Percentiles rank a stretch among this genome's conserved stretches.
These are phyloP conservation scores for Tetrapyrgos nigripes DNA, from an alignment of 1,284 basidiomycete species.

Conservation along the genomic window DNA sequence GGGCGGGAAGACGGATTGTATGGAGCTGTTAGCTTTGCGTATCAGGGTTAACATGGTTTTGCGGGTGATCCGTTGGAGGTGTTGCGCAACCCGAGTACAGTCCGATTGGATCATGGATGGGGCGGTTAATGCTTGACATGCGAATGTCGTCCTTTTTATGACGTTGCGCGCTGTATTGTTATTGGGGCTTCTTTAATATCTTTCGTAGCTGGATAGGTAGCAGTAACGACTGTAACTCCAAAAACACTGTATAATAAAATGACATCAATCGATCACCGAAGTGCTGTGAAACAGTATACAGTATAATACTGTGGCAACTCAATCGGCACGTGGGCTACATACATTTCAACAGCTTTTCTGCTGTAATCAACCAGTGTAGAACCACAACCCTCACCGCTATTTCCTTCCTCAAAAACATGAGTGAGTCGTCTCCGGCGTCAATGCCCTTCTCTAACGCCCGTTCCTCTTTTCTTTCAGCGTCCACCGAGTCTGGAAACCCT, in stretches of 20 bases:
- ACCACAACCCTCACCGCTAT: neutral
- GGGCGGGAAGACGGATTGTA: conserved; percentile 93
- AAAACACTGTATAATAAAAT: no score
- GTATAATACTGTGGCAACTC: no score
- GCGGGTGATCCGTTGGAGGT: neutral
- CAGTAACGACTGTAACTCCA: no score
- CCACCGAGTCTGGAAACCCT: neutral
- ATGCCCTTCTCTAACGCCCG: neutral
- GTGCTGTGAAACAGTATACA: neutral
- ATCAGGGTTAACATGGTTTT: no score
- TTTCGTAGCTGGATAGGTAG: no score
- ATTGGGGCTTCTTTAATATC: no score
- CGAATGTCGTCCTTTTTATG: neutral
- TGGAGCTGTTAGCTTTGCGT: conserved; percentile 92
- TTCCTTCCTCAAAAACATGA: neutral
- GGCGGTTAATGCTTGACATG: no score
- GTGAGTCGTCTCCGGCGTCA: neutral
- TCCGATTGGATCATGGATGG: no score
- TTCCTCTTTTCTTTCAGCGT: neutral
- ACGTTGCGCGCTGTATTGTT: no score
- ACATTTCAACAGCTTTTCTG: conserved; percentile 1
- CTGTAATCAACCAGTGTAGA: neutral
- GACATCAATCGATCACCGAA: no score
- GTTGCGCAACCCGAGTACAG: no score
- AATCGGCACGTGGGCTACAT: neutral